A percentile compares a stretch with the other conserved stretches of the same genome.
These are phyloP conservation scores for Aspergillus biplanus DNA, from an alignment of 495 filamentous ascomycete species.

Conservation along the genomic window DNA sequence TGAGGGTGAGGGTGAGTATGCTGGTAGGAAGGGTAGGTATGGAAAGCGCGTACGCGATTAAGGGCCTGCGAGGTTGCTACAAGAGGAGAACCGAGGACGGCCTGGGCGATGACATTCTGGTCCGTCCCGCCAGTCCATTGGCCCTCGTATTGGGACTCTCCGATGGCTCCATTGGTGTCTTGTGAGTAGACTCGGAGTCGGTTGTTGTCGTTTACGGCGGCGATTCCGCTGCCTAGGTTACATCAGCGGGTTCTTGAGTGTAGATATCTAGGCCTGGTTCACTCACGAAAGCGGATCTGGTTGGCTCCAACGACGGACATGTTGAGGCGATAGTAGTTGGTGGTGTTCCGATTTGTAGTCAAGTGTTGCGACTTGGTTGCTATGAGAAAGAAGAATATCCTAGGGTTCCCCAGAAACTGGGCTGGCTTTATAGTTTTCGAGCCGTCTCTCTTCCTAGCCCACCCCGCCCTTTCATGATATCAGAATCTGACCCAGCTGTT, in stretches of 20 bases:
- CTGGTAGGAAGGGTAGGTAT: background rate
- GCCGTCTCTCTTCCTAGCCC: too few relatives aligned
- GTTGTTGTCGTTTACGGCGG: slow-evolving; percentile 19
- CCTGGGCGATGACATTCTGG: slow-evolving; percentile 17
- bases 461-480: too few relatives aligned
- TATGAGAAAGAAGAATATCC: too few relatives aligned
- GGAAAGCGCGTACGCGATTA: slow-evolving; percentile 9
- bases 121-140: slow-evolving; percentile 22
- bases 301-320: background rate
- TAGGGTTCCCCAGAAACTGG: too few relatives aligned
- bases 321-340: too few relatives aligned
- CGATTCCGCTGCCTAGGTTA: slow-evolving; percentile 22
- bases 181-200: slow-evolving; percentile 26
- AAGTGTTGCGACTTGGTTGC: too few relatives aligned
- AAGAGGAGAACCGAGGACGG: slow-evolving; percentile 18
- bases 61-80: slow-evolving; percentile 17
- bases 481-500: too few relatives aligned
- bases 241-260: background rate
- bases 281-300: background rate
- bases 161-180: slow-evolving; percentile 20
- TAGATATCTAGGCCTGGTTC: background rate
- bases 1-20: background rate
- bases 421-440: too few relatives aligned
- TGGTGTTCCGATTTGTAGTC: too few relatives aligned
- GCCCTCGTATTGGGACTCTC: slow-evolving; percentile 18